phyloP scores from a whole-genome alignment of 805 yeast species.

The Zygosaccharomyces rouxii region DNA sequence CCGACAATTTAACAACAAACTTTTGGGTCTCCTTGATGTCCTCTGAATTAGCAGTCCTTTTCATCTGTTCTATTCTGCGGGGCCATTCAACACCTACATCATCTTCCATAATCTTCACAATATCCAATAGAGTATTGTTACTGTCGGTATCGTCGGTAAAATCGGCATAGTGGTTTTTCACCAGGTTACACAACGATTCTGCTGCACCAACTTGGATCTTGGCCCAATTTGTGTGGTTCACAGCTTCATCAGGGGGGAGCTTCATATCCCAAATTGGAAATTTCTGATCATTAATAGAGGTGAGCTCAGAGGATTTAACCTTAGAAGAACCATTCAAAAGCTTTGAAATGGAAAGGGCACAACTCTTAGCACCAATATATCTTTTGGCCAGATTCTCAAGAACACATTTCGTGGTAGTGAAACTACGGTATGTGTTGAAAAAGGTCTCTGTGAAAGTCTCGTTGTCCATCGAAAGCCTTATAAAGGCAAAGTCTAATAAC shows the following conservation, averaged over 20 bases:
- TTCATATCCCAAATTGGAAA: constrained; percentile 59
- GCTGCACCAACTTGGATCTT: constrained; percentile 79
- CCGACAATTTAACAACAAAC: constrained; percentile 32
- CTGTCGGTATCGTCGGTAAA: constrained; percentile 64
- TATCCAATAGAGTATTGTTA: constrained; percentile 55
- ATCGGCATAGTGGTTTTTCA: constrained; percentile 68
- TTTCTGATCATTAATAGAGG: constrained; percentile 27
- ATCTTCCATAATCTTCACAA: constrained; percentile 62
- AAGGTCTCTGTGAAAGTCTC: constrained; percentile 61
- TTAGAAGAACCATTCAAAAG: constrained; percentile 24
- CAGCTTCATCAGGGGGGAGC: constrained; percentile 40
- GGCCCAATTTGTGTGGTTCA: constrained; percentile 63
- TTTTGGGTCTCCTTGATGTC: constrained; percentile 27
- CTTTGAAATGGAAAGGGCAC: constrained; percentile 49
- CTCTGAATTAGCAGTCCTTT: constrained; percentile 9
- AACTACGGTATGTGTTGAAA: constrained; percentile 64
- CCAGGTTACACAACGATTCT: constrained; percentile 67
- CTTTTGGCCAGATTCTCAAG: constrained; percentile 51
- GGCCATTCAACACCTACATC: constrained; percentile 56
- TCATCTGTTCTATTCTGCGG: constrained; percentile 37
- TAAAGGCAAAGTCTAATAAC: constrained; percentile 38
- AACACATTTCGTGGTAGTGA: constrained; percentile 52
- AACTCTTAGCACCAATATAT: constrained; percentile 58
- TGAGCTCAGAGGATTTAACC: constrained; percentile 29
- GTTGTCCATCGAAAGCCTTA: constrained; percentile 56